phyloP scores from a whole-genome alignment of 2,329 filamentous ascomycete genomes.

The Fusarium luffae region DNA sequence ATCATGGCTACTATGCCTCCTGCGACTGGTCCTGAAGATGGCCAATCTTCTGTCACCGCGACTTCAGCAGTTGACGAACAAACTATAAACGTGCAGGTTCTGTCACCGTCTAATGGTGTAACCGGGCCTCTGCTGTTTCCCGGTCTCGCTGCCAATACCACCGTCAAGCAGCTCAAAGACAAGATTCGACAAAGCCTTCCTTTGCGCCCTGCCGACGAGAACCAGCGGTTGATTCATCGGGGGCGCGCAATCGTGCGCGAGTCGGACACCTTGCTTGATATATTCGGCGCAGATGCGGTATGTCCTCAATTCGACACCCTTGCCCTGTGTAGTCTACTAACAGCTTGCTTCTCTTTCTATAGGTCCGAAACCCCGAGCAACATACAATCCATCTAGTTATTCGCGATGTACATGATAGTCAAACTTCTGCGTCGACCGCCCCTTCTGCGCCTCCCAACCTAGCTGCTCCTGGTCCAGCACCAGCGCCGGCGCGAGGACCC shows the following conservation, averaged over 20 bases:
- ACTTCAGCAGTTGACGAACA: conserved; percentile 48
- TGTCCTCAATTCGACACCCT: conserved; percentile 3
- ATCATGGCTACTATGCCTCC: conserved; percentile 56
- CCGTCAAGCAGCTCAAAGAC: conserved; percentile 67
- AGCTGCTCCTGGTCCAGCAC: conserved; percentile 10
- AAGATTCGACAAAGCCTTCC: conserved; percentile 65
- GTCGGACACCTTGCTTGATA: conserved; percentile 64
- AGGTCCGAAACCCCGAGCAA: conserved; percentile 59
- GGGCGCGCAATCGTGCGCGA: conserved; percentile 67
- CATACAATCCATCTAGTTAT: conserved; percentile 67
- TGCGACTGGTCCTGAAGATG: conserved; percentile 43
- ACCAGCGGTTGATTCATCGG: conserved; percentile 70
- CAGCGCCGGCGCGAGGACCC: conserved; percentile 40
- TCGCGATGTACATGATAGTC: conserved; percentile 52
- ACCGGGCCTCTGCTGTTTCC: conserved; percentile 62
- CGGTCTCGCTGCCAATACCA: conserved; percentile 61
- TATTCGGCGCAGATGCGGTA: conserved; percentile 68
- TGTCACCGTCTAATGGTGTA: conserved; percentile 68
- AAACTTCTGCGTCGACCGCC: conserved; percentile 41
- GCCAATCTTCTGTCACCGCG: conserved; percentile 15
- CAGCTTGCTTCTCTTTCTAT: conserved; percentile 4
- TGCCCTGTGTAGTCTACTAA: conserved; percentile 37
- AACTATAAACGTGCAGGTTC: conserved; percentile 66
- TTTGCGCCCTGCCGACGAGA: conserved; percentile 62
- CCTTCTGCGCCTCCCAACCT: conserved; percentile 27